Base-by-base conservation (phyloP, 2,329 filamentous ascomycete species). In the Alternaria rosae region DNA sequence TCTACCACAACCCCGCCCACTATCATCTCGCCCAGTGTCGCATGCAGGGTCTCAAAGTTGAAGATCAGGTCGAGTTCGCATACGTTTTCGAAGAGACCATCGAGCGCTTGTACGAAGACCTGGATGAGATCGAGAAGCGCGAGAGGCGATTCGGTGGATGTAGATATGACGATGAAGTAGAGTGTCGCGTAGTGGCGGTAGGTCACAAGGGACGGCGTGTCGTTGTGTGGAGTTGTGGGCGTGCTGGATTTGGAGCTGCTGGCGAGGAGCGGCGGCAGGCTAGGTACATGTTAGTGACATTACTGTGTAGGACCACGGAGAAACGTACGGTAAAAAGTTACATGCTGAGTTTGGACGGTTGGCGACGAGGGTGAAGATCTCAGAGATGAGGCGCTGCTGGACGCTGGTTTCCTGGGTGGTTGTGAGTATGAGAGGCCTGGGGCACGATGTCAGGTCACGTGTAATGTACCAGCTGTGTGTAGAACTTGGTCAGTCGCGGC, bases 51-150 rank as follows among this genome's bases (percentile, higher is more conserved):
- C 85, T 99, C 95, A 73, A 97, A 99, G 78, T 98, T 98, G 84
- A 99, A 99, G 79, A 99, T 99, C 70, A 99, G 86, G 80, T 99
- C 94, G 58, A 99, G 85, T 83, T 99, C 95, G 85, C 95, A 99
- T 10, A 99, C 95, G 78, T 99, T 97, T 82, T 98, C 95, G 77
- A 99, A 99, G 42, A 99, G 85, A 67, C 93, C 89, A 79, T 99
- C 95, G 35, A 99, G 87, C 1, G 94, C 90, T 81, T 99, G 95
- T 66, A 99, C 95, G 74, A 97, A 99, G 62, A 99, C 95, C 81
- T 99, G 95, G 68, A 99, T 98, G 57, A 99, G 84, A 80, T 99
- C 95, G 65, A 99, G 93, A 23, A 99, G 86, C 1, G 95, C 95
- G 4, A 99, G 90, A 1, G 95, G 95, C 1, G 93, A 97, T 81